Evolutionary conservation across 1,284 basidiomycete species (phyloP), one percentile per base, ranked within the genome.

Genomic region (Wolfiporia cocos): DNA sequence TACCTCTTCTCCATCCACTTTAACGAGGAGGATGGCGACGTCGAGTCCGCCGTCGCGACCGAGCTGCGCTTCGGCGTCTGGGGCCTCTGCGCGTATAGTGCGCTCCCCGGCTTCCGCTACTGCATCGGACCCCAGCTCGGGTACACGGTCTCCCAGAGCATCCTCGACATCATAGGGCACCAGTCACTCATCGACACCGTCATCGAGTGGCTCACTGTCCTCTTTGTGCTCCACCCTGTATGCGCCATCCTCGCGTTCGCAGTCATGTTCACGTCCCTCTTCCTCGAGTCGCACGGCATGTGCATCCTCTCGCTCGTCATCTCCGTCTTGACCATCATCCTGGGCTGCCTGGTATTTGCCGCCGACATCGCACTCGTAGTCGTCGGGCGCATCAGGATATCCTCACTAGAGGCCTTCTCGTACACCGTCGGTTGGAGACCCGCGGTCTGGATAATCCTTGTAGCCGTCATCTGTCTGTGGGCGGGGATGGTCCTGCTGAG

Each of bases 11-110:
- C 67, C 33, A 62, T 91, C 41, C 55, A 69, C 20, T 72, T 77
- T 3, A 64, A 58, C 2, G 43, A 63, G 5, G 52, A 58, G 2
- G 50, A 58, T 10, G 49, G 48, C 24, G 56, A 63, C 35, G 68
- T 70, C 3, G 49, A 57, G 22, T 76, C 79, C 4, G 70, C 68
- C 49, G 59, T 77, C n/a, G 79, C 76, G 5, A 82, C 77, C 2
- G 66, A 71, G 48, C 58, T 87, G 18, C 69, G 74, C 24, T 86
- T 87, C 49, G 85, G 85, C 2, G 78, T 86, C 4, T 88, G 84
- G 84, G 85, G 85, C 2, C 66, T 81, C 32, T 88, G 85, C 61
- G 75, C 77, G 1, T 67, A 64, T 9, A 70, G 68, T 50, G 57
- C 51, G 21, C 46, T 56, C 34, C 61, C 62, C 44, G 43, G 66